Base-by-base conservation (phyloP, 495 filamentous ascomycete genomes). In the Tetracladium marchalianum region DNA sequence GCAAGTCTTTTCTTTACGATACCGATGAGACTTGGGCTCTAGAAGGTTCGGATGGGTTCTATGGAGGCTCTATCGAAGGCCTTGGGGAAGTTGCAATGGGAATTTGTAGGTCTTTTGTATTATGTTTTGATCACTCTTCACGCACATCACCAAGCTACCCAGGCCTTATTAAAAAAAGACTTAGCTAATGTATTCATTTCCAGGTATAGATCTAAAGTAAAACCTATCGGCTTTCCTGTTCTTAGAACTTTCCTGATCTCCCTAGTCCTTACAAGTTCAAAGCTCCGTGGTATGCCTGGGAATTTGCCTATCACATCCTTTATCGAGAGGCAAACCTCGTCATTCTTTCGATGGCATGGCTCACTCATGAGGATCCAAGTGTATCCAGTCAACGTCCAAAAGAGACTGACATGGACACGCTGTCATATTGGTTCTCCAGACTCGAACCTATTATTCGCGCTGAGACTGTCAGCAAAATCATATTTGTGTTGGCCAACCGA, bases 21-120 rank as follows among this genome's bases (percentile, higher is more conserved):
- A 92, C 87, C 0, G 90, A 97, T 57, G 87, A 88, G 57, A 85
- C 80, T 0, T 98, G 92, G 92, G 88, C 90, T 1, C 61, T 72
- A 1, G 90, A 95, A 64, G 86, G 87, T 10, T 58, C 64, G 15
- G 64, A 68, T 4, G 81, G 81, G 12, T 87, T 83, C 55, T 81
- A 59, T 58, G 54, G 59, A 33, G 75, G 71, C 2, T 51, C 62
- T 4, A 59, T 81, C 15, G 67, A 66, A 5, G 65, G 62, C n/a
- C 50, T 78, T 19, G 76, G 73, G n/a, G 68, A 76, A 6, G 80
- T 85, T 10, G 80, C 85, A 2, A 83, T 87, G 58, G 90, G 90
- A 6, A 95, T 97, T 50, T 95, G 90, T 75, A 85, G 48, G 55
- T 45, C 45, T 19, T 32, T 44, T 15, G 44, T 39, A 22, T 50